Base-by-base conservation (phyloP, 1,284 basidiomycete genomes). In the Fomitopsis pinicola region DNA sequence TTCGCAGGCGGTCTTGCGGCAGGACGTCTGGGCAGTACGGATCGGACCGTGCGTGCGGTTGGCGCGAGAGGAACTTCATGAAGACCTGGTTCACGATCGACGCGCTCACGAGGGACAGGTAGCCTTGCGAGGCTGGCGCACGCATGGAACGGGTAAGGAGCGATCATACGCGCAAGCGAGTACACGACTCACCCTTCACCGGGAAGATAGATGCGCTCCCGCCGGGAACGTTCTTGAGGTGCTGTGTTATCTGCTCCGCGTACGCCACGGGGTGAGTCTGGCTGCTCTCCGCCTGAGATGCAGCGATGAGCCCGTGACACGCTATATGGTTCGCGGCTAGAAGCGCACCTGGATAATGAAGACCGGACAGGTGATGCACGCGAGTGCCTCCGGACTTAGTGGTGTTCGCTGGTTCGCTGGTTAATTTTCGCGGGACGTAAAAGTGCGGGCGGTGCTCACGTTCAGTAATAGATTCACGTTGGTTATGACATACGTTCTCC, bases 81-180 rank as follows among this genome's bases (percentile, higher is more conserved):
- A 89, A 82, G 4, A 84, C 82, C 58, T 85, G 85, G 69, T 89
- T 89, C 17, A 84, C 81, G 57, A 89, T 80, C 30, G 87, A 88
- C 2, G 87, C 82, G 44, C 77, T 80, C 26, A 82, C 68, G 26
- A 87, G 70, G 63, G 78, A 80, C 35, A 88, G 72, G 62, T 77
- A 80, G 10, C 79, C 80, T 19, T 76, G 72, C 44, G 76, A 80
- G 58, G 83, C 86, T 87, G 59, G 26, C 40, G 26, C 44, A 50
- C 28, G 19, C 44, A 26, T 17, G 15, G 26, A 3, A 3, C 26
- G 26, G 33, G 26, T 59, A 35, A 62, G 10, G 45, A n/a, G 40
- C 50, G 52, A 62, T 52, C 58, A 48, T 38, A 56, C 45, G 50
- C 30, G 30, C 42, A 40, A 28, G 26, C 36, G 44, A 67, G 68